These are phyloP conservation scores for Calocybe indica DNA, from an alignment of 768 basidiomycete species.

Conservation along the genomic window DNA sequence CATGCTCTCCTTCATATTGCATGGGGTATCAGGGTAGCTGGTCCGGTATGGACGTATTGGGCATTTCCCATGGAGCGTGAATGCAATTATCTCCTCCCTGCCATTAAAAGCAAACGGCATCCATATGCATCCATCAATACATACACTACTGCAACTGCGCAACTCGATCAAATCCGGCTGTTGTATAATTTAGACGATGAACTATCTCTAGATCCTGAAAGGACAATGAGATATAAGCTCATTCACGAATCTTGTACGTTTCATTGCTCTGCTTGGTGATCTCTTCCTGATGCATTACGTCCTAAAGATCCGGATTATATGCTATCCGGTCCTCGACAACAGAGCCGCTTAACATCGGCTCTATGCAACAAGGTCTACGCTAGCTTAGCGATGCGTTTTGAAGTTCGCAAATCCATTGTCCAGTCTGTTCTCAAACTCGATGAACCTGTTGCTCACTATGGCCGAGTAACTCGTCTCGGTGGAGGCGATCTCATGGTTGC, in stretches of 20 bases:
- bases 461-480: neutral
- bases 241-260: no score
- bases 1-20: slow-evolving; percentile 32
- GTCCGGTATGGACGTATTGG: slow-evolving; percentile 34
- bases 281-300: no score
- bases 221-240: no score
- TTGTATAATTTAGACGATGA: slow-evolving; percentile 3
- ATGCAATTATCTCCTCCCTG: slow-evolving; percentile 21
- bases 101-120: slow-evolving; percentile 20
- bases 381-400: no score
- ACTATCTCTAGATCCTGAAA: no score
- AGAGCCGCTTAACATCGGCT: no score
- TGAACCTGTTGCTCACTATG: neutral
- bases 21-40: slow-evolving; percentile 21
- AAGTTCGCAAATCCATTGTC: no score
- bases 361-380: no score
- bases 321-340: no score
- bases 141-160: slow-evolving; percentile 9
- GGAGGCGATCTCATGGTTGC: neutral
- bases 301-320: no score
- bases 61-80: slow-evolving; percentile 32
- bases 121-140: slow-evolving; percentile 11
- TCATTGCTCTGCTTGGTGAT: no score
- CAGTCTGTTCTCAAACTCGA: no score
- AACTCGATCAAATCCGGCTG: slow-evolving; percentile 12